These are phyloP conservation scores for Phytophthora hybrid DNA, from an alignment of 352 stramenopile species.

Conservation along the genomic window DNA sequence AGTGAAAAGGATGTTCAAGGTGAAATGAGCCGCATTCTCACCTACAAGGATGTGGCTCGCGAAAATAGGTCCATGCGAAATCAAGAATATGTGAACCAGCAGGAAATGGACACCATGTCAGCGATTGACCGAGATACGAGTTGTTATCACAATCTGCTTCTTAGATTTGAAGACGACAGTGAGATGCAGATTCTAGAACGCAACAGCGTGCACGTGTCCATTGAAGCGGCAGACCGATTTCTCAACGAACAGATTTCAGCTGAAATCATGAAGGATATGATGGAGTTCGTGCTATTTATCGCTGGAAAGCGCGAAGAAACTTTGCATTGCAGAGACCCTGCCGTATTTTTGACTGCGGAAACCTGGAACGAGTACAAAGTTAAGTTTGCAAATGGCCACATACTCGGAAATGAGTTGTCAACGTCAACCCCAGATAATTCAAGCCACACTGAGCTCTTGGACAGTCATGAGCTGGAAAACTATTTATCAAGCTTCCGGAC, in stretches of 20 bases:
- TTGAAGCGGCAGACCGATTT: conserved; percentile 48
- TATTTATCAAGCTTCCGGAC: conserved; percentile 55
- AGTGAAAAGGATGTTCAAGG: conserved; percentile 49
- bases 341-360: conserved; percentile 51
- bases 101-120: conserved; percentile 49
- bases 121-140: conserved; percentile 64
- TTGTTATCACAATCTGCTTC: conserved; percentile 60
- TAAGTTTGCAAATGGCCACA: conserved; percentile 46
- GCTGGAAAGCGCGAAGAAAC: conserved; percentile 61
- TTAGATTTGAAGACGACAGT: conserved; percentile 72
- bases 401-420: conserved; percentile 1
- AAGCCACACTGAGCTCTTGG: conserved; percentile 26
- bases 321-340: conserved; percentile 42
- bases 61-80: conserved; percentile 68
- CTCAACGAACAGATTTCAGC: conserved; percentile 53
- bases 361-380: conserved; percentile 68
- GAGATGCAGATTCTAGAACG: conserved; percentile 55
- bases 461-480: conserved; percentile 50
- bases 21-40: conserved; percentile 58
- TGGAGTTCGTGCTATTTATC: conserved; percentile 67
- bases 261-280: conserved; percentile 52
- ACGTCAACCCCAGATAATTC: conserved; percentile 8
- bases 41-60: conserved; percentile 72
- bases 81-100: conserved; percentile 59
- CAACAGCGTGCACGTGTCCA: conserved; percentile 41